phyloP scores from a whole-genome alignment of 73 alveolate genomes.

The Durusdinium trenchii region DNA sequence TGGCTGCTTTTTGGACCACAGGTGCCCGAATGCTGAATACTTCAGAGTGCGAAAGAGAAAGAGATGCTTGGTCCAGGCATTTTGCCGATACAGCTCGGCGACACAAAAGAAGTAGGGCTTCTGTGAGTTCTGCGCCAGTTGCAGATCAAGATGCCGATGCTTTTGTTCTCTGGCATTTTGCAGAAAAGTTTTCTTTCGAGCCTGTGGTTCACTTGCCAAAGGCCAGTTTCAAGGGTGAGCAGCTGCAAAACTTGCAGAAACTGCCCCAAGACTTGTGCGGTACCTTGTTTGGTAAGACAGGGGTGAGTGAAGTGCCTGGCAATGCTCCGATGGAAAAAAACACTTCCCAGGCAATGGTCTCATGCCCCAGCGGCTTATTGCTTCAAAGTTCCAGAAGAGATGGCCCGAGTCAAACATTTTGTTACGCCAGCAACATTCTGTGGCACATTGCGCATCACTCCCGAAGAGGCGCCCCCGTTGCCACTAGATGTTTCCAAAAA shows the following conservation, averaged over 20 bases:
- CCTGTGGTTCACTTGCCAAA: background rate
- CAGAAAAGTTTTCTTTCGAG: background rate
- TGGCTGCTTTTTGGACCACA: background rate
- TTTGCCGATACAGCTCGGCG: background rate
- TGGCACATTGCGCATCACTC: background rate
- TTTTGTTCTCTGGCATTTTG: background rate
- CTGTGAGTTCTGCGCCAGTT: background rate
- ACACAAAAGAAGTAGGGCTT: background rate
- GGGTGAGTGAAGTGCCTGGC: too few relatives aligned
- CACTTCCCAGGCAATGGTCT: background rate
- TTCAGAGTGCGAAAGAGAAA: background rate
- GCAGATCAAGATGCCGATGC: background rate
- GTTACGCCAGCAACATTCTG: background rate
- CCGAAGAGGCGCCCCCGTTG: background rate
- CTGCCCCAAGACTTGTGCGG: background rate
- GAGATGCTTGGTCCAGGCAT: background rate
- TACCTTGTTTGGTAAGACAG: background rate
- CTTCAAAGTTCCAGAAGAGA: background rate
- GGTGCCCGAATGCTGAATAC: background rate
- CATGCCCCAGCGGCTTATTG: background rate
- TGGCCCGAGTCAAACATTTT: background rate
- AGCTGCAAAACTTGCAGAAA: background rate
- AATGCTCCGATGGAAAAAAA: background rate
- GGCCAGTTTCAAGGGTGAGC: background rate
- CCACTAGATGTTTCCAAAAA: background rate